Conservation (phyloP, 2,329 filamentous ascomycete genomes). For the Cordyceps cicadae region DNA sequence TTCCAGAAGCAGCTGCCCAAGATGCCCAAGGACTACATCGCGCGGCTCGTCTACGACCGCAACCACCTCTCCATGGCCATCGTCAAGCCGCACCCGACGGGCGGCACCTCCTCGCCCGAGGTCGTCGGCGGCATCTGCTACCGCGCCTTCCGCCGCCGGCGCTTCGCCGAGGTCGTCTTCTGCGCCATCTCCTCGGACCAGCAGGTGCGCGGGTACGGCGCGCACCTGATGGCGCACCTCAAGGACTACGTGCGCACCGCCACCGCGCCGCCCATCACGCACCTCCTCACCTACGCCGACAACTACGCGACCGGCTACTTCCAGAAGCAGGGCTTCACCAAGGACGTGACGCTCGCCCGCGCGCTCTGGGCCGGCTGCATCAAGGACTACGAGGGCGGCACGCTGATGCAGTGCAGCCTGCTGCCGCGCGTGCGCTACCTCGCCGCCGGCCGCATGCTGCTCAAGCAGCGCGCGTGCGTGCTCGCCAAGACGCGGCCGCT, state of each 20-base stretch:
- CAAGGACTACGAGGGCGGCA: constrained; percentile 98
- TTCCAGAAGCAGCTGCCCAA: constrained; percentile 98
- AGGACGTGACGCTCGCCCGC: constrained; percentile 87
- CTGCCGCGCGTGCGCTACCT: constrained; percentile 90
- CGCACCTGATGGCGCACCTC: constrained; percentile 93
- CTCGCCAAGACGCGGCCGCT: constrained; percentile 81
- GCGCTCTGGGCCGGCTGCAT: constrained; percentile 98
- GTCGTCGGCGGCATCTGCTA: constrained; percentile 97
- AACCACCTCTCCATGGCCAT: constrained; percentile 95
- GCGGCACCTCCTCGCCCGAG: constrained; percentile 49
- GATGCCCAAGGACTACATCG: constrained; percentile 99
- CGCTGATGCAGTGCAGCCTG: constrained; percentile 98
- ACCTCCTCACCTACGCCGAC: constrained; percentile 96
- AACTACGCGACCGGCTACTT: constrained; percentile 99
- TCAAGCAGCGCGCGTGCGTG: constrained; percentile 94
- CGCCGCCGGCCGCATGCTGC: constrained; percentile 82
- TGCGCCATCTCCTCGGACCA: constrained; percentile 96
- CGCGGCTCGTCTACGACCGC: constrained; percentile 90
- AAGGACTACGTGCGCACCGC: constrained; percentile 98
- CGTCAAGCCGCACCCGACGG: constrained; percentile 59
- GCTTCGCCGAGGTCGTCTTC: constrained; percentile 97
- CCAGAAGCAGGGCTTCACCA: constrained; percentile 98
- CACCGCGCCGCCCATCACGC: constrained; percentile 91
- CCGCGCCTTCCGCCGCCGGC: constrained; percentile 80
- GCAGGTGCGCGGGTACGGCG: constrained; percentile 96